Evolutionary conservation across 352 stramenopile genomes (phyloP), one percentile per base, ranked within the genome.

Genomic region (Phytopythium litorale): DNA sequence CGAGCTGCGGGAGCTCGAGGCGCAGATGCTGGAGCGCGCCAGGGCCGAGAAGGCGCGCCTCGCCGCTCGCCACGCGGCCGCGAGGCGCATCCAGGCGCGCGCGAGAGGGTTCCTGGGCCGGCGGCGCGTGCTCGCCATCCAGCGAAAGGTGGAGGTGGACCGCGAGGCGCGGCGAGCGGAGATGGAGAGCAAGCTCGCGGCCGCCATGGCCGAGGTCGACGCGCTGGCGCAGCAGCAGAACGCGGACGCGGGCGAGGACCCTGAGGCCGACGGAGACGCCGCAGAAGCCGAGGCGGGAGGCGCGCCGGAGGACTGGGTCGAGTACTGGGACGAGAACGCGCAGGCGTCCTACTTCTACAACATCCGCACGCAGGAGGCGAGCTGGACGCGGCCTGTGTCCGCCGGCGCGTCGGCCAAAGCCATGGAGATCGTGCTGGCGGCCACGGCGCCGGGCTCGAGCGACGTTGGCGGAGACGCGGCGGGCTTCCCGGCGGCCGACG

Each of bases 261-360:
- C 78, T n/a, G 38, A n/a, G 0, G 5, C 42, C 12, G 58, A 66
- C 16, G 59, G 7, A 12, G 58, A 49, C 3, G 46, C 33, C 8
- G 63, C 53, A 28, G 61, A 30, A 30, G 66, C 67, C 4, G 51
- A 60, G 0, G 58, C 53, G 1, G 43, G 64, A 13, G 45, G 53
- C 5, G 78, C 62, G 25, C 58, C 71, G 8, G 82, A 89, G 7
- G 83, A 96, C 49, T 97, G 88, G 88, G 83, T 94, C 62, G 85
- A 97, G 62, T 96, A 95, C 66, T 96, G 87, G 88, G 88, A 97
- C 65, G 88, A 97, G 40, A 96, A 86, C 51, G 85, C 85, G 3
- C 85, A 93, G 40, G 86, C 88, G 19, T 94, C 79, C 42, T 97
- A 97, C 62, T 97, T 88, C 65, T 97, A 91, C 78, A 96, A 95